Percentiles rank a stretch among this genome's conserved stretches.
Conservation (phyloP, 331 rosid species). For the Phaseolus coccineus region DNA sequence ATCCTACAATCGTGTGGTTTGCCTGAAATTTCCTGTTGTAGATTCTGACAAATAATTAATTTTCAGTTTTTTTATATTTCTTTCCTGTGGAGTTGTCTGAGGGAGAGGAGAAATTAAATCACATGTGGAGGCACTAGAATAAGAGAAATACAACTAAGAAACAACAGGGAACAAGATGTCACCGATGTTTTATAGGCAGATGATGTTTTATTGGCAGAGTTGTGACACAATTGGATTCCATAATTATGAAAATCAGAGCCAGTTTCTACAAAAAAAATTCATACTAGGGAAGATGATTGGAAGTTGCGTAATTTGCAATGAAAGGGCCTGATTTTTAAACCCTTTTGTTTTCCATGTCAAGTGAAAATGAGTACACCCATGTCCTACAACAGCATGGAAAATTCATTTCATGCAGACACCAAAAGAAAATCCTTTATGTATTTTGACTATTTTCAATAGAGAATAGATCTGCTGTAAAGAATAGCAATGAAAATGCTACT, state of each 20-base stretch:
- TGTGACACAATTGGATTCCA: conserved; percentile 40
- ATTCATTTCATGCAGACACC: conserved; percentile 25
- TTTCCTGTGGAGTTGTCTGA: conserved; percentile 57
- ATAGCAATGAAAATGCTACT: conserved; percentile 4
- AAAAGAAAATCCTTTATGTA: not conserved
- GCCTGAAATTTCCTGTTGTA: conserved; percentile 55
- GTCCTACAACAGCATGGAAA: not conserved
- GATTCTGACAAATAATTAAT: conserved; percentile 42
- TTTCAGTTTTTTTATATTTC: not conserved
- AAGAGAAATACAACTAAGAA: conserved; percentile 61
- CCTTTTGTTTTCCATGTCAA: too few relatives aligned
- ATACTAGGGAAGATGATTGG: conserved; percentile 50
- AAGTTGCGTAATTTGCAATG: conserved; percentile 42
- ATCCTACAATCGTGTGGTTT: conserved; percentile 55
- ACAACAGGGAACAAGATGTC: conserved; percentile 73
- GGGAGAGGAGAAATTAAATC: conserved; percentile 45
- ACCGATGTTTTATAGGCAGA: not conserved
- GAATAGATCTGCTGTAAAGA: conserved; percentile 29
- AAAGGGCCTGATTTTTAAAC: too few relatives aligned
- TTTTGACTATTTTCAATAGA: conserved; percentile 5
- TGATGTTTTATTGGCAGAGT: conserved; percentile 30
- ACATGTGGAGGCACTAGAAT: conserved; percentile 59
- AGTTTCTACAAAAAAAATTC: conserved; percentile 8
- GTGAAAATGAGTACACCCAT: not conserved
- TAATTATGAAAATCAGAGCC: conserved; percentile 33